Evolutionary conservation across 805 yeast genomes (phyloP), one percentile per base, ranked within the genome.

Genomic region (Pichia cabralensis): DNA sequence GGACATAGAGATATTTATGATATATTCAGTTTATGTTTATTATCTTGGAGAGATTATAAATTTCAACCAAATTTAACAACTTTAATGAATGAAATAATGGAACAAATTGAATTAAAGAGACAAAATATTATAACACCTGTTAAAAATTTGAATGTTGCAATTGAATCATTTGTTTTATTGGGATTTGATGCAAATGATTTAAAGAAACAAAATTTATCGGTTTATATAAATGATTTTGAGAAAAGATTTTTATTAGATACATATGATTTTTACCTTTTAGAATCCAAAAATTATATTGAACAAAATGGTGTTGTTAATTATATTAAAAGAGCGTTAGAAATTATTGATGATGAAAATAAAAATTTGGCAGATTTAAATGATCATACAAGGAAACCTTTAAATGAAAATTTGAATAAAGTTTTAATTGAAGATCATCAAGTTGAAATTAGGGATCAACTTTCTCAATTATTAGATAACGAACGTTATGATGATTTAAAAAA

Each of bases 131-230:
- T 74, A 22, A 80, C 81, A 34, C 77, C 80, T 44, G 73, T 80
- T 27, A 64, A 69, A 32, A 68, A 73, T 33, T 65, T 92, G 29
- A 73, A 82, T 23, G 65, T 72, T 27, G 86, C 92, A 1, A 81
- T 89, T 42, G 80, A 76, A 48, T 88, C 96, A 1, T 76, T 88
- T 62, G 96, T 89, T 10, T 71, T 76, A 29, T 66, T 92, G 43
- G 97, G 98, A 5, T 79, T 94, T 46, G 97, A 92, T 53, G 77
- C 76, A 38, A 86, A 80, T 53, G 96, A 86, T 58, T 69, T 83
- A 55, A 86, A 82, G 60, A 86, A 85, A 52, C 74, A 84, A 34
- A 85, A 83, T 52, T 65, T 88, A 50, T 69, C 77, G 15, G 86
- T 88, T 22, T 92, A 92, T 60, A 74, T 80, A 44, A 76, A 76